These are phyloP conservation scores for Beauveria medogensis DNA, from an alignment of 2,329 filamentous ascomycete genomes.

Conservation along the genomic window DNA sequence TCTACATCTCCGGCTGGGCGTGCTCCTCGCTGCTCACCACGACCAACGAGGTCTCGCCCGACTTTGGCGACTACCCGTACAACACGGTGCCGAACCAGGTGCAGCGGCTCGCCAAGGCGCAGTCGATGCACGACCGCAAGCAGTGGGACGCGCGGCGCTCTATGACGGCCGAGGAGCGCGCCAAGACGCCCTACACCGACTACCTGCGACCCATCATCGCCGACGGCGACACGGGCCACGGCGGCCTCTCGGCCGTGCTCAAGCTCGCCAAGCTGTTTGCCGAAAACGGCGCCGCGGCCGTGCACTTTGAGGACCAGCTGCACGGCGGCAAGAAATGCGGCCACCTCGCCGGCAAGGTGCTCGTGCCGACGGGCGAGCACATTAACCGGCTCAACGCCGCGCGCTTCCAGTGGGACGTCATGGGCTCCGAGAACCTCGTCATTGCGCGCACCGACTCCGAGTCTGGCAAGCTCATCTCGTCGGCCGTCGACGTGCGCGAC, in stretches of 20 bases:
- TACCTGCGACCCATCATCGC: conserved; percentile 93
- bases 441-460: conserved; percentile 95
- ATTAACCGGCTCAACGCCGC: conserved; percentile 90
- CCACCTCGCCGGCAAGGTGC: conserved; percentile 89
- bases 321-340: conserved; percentile 98
- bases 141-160: conserved; percentile 82
- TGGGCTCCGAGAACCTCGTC: conserved; percentile 91
- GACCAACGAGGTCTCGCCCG: conserved; percentile 94
- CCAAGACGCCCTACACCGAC: conserved; percentile 73
- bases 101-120: conserved; percentile 89
- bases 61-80: conserved; percentile 98
- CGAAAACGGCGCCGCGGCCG: conserved; percentile 90
- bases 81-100: conserved; percentile 99
- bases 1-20: conserved; percentile 96
- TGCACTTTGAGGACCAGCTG: conserved; percentile 96
- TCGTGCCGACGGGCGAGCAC: conserved; percentile 90
- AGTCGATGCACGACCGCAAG: conserved; percentile 93
- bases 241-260: conserved; percentile 82
- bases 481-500: conserved; percentile 85
- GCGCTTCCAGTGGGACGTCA: conserved; percentile 96
- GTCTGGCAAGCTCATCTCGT: conserved; percentile 82
- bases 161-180: conserved; percentile 64
- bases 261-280: conserved; percentile 97
- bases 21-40: conserved; percentile 88
- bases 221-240: conserved; percentile 93